phyloP scores from a whole-genome alignment of 441 rosid genomes.

The Pelargonium cotyledonis region DNA sequence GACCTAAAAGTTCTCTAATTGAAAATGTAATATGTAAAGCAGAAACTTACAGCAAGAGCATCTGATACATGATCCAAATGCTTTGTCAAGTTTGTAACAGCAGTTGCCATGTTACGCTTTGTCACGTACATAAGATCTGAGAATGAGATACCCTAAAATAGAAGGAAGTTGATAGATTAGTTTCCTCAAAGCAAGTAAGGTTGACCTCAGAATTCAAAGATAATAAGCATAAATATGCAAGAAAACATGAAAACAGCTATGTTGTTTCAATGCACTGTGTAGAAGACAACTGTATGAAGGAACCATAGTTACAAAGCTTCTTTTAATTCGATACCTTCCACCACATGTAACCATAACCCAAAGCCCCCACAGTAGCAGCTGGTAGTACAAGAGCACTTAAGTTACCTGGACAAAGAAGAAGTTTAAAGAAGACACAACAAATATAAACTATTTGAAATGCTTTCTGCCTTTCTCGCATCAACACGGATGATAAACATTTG shows the following conservation, averaged over 20 bases:
- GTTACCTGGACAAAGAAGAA: constrained; percentile 36
- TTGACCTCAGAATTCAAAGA: neutral
- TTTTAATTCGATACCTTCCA: constrained; percentile 66
- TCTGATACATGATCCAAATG: constrained; percentile 74
- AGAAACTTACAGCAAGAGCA: constrained; percentile 60
- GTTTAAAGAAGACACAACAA: neutral
- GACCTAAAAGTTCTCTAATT: neutral
- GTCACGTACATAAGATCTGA: constrained; percentile 90
- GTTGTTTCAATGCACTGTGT: neutral
- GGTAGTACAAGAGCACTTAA: constrained; percentile 52
- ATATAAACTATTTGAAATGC: neutral
- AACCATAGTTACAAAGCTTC: neutral
- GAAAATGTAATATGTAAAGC: constrained; percentile 11
- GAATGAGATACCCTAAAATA: constrained; percentile 62
- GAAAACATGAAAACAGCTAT: neutral
- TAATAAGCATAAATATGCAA: neutral
- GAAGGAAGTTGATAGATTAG: constrained; percentile 13
- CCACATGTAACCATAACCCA: constrained; percentile 99
- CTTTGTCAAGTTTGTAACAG: constrained; percentile 69
- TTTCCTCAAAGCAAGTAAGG: constrained; percentile 12
- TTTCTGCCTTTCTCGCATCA: too few species aligned
- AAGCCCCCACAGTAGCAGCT: constrained; percentile 73
- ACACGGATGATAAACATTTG: too few species aligned
- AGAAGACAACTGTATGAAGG: too few species aligned
- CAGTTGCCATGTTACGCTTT: constrained; percentile 63